Conservation (phyloP, 2,329 filamentous ascomycete species). For the Shiraia sp. region DNA sequence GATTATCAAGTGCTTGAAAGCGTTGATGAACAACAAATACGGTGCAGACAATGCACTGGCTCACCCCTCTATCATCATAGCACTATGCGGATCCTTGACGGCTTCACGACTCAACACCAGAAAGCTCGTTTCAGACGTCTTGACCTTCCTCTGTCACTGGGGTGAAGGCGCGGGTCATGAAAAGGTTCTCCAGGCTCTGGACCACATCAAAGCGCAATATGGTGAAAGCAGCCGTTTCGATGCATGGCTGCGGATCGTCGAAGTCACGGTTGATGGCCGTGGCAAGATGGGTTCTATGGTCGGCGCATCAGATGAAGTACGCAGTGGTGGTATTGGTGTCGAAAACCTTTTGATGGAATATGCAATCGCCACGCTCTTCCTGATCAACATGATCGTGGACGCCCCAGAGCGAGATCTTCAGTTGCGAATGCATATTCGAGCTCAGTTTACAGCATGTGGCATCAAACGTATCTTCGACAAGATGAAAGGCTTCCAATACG, state of each 20-base stretch:
- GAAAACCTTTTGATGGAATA: conserved; percentile 99
- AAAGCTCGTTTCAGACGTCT: conserved; percentile 92
- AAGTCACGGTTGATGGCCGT: conserved; percentile 93
- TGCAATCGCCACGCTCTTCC: conserved; percentile 87
- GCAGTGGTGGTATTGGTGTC: conserved; percentile 95
- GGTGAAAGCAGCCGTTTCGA: conserved; percentile 96
- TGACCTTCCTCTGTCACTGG: conserved; percentile 97
- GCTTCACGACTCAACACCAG: conserved; percentile 88
- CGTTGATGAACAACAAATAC: conserved; percentile 99
- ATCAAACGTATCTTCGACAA: conserved; percentile 93
- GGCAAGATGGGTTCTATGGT: conserved; percentile 99
- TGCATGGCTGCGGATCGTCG: conserved; percentile 97
- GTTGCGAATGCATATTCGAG: conserved; percentile 88
- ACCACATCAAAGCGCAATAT: conserved; percentile 84
- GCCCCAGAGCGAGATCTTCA: conserved; percentile 87
- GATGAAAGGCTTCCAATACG: conserved; percentile 98
- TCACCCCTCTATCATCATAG: conserved; percentile 87
- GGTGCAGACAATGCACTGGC: conserved; percentile 92
- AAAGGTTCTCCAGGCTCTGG: conserved; percentile 91
- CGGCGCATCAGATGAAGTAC: conserved; percentile 92
- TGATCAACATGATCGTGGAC: conserved; percentile 96
- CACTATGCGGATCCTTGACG: conserved; percentile 82
- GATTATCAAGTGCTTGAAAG: conserved; percentile 96
- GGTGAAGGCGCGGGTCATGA: conserved; percentile 83
- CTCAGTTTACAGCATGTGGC: conserved; percentile 93